These are phyloP conservation scores for Naegleria fowleri DNA, from an alignment of 208 protist species.

Conservation along the genomic window DNA sequence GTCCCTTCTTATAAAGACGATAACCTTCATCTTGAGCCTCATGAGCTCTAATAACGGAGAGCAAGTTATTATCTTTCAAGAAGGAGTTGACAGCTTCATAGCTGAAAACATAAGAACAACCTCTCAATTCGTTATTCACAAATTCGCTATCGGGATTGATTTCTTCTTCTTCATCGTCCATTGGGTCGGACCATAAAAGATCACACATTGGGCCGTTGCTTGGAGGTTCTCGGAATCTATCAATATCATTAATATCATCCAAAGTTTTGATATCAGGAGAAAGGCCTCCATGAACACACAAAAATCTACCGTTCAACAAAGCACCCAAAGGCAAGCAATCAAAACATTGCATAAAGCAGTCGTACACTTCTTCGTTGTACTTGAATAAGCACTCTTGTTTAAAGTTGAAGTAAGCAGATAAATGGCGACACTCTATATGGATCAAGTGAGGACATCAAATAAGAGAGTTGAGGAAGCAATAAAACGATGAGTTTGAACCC, in stretches of 20 bases:
- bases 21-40: constrained; percentile 92
- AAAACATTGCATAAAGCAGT: constrained; percentile 76
- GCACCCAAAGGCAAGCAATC: constrained; percentile 82
- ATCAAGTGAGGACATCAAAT: neutral
- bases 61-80: constrained; percentile 87
- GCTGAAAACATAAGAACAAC: constrained; percentile 80
- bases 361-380: constrained; percentile 54
- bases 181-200: constrained; percentile 75
- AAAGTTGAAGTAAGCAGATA: constrained; percentile 94
- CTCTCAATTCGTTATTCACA: constrained; percentile 54
- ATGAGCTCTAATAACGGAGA: constrained; percentile 91
- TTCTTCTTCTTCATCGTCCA: constrained; percentile 72
- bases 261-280: constrained; percentile 42
- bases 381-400: constrained; percentile 78
- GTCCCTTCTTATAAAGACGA: constrained; percentile 85
- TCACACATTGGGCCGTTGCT: constrained; percentile 62
- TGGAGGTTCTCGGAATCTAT: constrained; percentile 65
- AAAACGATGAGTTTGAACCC: no score
- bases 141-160: constrained; percentile 33
- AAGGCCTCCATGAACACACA: constrained; percentile 85
- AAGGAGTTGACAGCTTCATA: constrained; percentile 87
- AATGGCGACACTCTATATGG: constrained; percentile 86
- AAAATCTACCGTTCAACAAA: constrained; percentile 68
- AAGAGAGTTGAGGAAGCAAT: no score
- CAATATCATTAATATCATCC: constrained; percentile 61